Percentiles rank a stretch among this genome's conserved stretches.
These are phyloP conservation scores for Phylloporus sp. DNA, from an alignment of 768 basidiomycete genomes.

Conservation along the genomic window DNA sequence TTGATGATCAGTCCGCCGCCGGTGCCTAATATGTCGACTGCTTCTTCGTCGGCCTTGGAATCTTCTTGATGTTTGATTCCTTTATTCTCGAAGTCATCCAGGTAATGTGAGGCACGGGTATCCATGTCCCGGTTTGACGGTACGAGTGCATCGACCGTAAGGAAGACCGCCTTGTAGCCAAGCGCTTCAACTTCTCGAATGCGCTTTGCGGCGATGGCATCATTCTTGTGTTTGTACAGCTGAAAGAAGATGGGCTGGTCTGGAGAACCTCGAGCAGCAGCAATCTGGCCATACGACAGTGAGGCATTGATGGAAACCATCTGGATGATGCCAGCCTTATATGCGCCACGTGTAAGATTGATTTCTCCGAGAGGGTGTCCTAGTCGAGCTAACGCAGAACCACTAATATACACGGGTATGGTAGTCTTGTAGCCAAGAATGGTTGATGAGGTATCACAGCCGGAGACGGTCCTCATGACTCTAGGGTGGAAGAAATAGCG, in stretches of 20 bases:
- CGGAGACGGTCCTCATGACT: slow-evolving; percentile 63
- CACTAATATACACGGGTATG: slow-evolving; percentile 80
- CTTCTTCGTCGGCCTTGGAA: slow-evolving; percentile 29
- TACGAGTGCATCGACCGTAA: slow-evolving; percentile 89
- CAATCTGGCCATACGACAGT: slow-evolving; percentile 58
- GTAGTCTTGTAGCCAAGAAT: slow-evolving; percentile 67
- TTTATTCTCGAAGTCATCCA: slow-evolving; percentile 50
- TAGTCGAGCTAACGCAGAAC: slow-evolving; percentile 77
- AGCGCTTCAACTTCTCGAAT: slow-evolving; percentile 64
- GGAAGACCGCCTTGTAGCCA: slow-evolving; percentile 84
- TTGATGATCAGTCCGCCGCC: slow-evolving; percentile 62
- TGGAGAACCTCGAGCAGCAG: slow-evolving; percentile 45
- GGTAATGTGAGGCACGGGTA: slow-evolving; percentile 51
- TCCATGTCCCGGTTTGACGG: slow-evolving; percentile 78
- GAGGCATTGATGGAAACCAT: slow-evolving; percentile 82
- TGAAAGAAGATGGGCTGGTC: slow-evolving; percentile 74
- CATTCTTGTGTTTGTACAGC: slow-evolving; percentile 76
- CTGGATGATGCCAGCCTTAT: slow-evolving; percentile 66
- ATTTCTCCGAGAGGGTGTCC: slow-evolving; percentile 88
- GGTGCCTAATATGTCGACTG: slow-evolving; percentile 49
- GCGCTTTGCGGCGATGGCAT: slow-evolving; percentile 59
- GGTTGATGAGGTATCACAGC: slow-evolving; percentile 63
- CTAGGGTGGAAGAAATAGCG: slow-evolving; percentile 86
- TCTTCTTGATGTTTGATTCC: slow-evolving; percentile 26
- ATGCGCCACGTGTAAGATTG: slow-evolving; percentile 73